phyloP scores from a whole-genome alignment of 108 stramenopile species.

The Nannochloropsis granulata region DNA sequence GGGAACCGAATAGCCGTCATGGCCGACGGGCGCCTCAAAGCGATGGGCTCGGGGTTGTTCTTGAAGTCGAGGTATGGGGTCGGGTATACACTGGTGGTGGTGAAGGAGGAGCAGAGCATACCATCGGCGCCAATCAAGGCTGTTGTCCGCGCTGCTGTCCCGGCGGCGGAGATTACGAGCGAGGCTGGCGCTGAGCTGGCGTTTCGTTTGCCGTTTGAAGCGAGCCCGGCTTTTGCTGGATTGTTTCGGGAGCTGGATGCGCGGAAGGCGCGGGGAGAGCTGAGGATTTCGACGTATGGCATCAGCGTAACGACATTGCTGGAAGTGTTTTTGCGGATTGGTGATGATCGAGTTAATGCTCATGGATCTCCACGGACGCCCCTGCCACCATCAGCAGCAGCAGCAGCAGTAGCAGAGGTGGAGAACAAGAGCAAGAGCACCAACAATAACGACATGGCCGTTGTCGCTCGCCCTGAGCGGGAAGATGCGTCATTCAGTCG shows the following conservation, averaged over 20 bases:
- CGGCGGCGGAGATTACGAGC: conserved; percentile 48
- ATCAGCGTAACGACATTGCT: conserved; percentile 91
- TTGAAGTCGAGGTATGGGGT: conserved; percentile 51
- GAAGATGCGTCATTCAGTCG: not conserved
- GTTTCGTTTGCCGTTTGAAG: conserved; percentile 65
- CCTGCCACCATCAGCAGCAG: not conserved
- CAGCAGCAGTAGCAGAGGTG: not conserved
- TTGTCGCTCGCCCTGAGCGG: not conserved
- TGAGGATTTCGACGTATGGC: conserved; percentile 61
- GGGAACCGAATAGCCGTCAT: conserved; percentile 93
- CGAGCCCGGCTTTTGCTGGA: conserved; percentile 48
- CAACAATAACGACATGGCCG: not conserved
- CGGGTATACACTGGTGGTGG: conserved; percentile 47
- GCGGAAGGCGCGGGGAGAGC: conserved; percentile 18
- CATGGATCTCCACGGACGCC: not conserved
- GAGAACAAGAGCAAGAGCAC: not conserved
- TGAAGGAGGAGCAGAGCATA: conserved; percentile 11
- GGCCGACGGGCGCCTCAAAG: conserved; percentile 67
- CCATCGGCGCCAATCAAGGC: conserved; percentile 7
- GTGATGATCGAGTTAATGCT: not conserved
- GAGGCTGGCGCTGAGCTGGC: conserved; percentile 78
- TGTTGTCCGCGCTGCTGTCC: conserved; percentile 51
- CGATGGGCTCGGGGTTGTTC: conserved; percentile 63
- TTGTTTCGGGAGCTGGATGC: conserved; percentile 71
- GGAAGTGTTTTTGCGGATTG: conserved; percentile 51